Conservation (phyloP, 2,329 filamentous ascomycete genomes). For the Diaporthe velutina region DNA sequence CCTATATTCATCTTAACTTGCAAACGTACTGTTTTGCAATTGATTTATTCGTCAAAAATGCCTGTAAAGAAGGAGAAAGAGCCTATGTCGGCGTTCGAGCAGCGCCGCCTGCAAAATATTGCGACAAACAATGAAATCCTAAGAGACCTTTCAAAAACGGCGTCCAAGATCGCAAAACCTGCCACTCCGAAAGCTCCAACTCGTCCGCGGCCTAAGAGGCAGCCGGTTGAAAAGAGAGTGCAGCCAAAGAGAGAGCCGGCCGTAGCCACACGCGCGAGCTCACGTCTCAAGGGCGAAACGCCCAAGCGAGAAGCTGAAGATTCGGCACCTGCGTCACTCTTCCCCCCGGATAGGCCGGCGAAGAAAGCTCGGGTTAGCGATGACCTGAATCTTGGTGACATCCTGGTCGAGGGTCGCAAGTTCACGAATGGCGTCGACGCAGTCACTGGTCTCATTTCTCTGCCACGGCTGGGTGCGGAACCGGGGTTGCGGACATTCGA, state of each 20-base stretch:
- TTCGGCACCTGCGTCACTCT: conserved; percentile 17
- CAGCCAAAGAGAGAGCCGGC: conserved; percentile 61
- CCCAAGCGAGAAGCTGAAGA: conserved; percentile 60
- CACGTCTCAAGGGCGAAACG: conserved; percentile 65
- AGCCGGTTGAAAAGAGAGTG: conserved; percentile 52
- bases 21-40: conserved; percentile 30
- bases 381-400: conserved; percentile 79
- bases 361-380: conserved; percentile 70
- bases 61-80: conserved; percentile 61
- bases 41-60: conserved; percentile 55
- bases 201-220: conserved; percentile 51
- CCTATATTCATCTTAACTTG: background rate
- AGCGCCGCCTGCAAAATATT: conserved; percentile 86
- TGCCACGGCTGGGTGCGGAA: conserved; percentile 74
- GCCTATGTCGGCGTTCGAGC: conserved; percentile 85
- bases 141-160: conserved; percentile 79
- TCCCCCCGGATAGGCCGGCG: conserved; percentile 48
- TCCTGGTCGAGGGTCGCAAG: conserved; percentile 83
- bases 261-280: conserved; percentile 69
- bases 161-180: conserved; percentile 67
- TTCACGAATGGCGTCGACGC: conserved; percentile 79
- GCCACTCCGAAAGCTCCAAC: conserved; percentile 18
- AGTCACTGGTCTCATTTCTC: conserved; percentile 67
- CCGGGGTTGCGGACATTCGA: conserved; percentile 89
- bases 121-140: conserved; percentile 86